A percentile compares a stretch with the other conserved stretches of the same genome.
Evolutionary conservation across 1,284 basidiomycete genomes (phyloP).

Genomic region (Ustilago vetiveriae): DNA sequence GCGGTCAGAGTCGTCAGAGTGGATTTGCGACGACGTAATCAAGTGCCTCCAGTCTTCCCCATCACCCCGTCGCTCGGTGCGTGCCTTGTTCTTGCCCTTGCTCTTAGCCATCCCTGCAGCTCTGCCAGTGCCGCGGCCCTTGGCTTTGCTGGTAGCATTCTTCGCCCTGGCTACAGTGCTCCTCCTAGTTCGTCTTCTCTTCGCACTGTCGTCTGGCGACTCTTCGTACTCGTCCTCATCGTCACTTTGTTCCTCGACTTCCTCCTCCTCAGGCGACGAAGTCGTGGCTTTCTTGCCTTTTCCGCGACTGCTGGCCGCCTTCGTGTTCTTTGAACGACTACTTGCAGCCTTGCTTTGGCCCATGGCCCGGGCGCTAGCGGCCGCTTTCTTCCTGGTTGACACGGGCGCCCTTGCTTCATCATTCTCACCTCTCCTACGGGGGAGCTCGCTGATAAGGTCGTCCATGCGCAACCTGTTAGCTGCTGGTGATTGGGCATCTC

Average conservation of each 20-base stretch:
- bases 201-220: no score
- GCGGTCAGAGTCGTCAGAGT: slow-evolving; percentile 31
- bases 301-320: neutral
- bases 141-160: slow-evolving; percentile 12
- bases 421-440: slow-evolving; percentile 9
- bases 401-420: neutral
- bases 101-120: neutral
- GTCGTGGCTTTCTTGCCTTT: neutral
- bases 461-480: slow-evolving; percentile 23
- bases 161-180: neutral
- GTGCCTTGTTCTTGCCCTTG: neutral
- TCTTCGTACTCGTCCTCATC: no score
- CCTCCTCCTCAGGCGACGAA: no score
- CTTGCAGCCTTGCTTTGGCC: slow-evolving; percentile 6
- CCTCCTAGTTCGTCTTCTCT: no score
- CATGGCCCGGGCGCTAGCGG: neutral
- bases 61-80: no score
- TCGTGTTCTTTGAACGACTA: neutral
- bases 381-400: slow-evolving; percentile 1
- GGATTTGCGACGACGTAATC: slow-evolving; percentile 15
- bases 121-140: neutral
- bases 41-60: slow-evolving; percentile 8
- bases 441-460: slow-evolving; percentile 18
- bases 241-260: no score
- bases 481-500: neutral